Conservation (phyloP, 2,329 filamentous ascomycete genomes). For the Aschersonia sp. region DNA sequence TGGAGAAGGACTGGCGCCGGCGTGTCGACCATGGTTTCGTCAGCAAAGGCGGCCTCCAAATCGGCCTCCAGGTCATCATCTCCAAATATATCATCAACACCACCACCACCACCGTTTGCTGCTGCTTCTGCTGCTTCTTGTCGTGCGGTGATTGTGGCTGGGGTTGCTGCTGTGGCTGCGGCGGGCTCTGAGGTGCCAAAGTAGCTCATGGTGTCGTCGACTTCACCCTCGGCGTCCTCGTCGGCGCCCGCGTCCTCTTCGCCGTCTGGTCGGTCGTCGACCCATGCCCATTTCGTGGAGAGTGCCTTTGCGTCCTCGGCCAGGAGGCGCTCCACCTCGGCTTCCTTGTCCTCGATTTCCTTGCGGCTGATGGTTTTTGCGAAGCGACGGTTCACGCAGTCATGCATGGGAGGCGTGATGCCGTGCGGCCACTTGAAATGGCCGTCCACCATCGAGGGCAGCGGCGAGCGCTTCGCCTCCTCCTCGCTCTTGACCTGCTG, state of each 20-base stretch:
- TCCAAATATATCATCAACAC: conserved; percentile 12
- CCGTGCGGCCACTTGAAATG: conserved; percentile 71
- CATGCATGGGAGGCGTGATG: conserved; percentile 76
- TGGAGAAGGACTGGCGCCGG: conserved; percentile 25
- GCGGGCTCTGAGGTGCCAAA: conserved; percentile 11
- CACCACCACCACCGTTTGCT: conserved; percentile 14
- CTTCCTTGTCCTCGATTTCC: conserved; percentile 74
- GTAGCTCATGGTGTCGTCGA: conserved; percentile 28
- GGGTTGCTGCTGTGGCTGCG: too few species aligned
- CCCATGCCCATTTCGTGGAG: conserved; percentile 48
- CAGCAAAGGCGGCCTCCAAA: conserved; percentile 37
- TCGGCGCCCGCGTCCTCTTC: conserved; percentile 25
- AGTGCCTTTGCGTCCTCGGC: conserved; percentile 49
- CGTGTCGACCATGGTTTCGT: conserved; percentile 22
- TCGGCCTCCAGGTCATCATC: conserved; percentile 39
- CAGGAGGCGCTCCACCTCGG: conserved; percentile 60
- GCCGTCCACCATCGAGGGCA: conserved; percentile 57
- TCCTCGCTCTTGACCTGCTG: conserved; percentile 49
- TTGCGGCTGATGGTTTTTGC: conserved; percentile 69
- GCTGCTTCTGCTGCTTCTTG: too few species aligned
- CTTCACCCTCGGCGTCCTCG: conserved; percentile 34
- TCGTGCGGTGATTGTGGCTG: too few species aligned
- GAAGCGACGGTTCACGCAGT: conserved; percentile 69
- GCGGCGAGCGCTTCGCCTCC: conserved; percentile 49
- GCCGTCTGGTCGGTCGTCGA: conserved; percentile 38